Conservation (phyloP, 1,284 basidiomycete species). For the Stereum hirsutum region DNA sequence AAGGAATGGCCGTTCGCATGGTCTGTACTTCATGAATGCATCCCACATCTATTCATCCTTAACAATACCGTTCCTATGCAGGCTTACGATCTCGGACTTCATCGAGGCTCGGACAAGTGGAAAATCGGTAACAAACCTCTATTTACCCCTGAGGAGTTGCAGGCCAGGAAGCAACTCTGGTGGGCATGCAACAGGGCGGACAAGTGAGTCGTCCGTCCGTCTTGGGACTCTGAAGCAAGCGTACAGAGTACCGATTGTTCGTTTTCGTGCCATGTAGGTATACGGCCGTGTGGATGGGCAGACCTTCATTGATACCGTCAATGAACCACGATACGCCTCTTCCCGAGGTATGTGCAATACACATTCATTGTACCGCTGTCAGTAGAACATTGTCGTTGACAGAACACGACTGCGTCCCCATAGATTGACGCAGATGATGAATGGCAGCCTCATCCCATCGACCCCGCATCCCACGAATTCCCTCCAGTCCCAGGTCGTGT, state of each 20-base stretch:
- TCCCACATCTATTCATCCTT: not conserved
- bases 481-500: constrained; percentile 36
- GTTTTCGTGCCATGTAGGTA: constrained; percentile 29
- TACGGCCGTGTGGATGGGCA: constrained; percentile 65
- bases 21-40: constrained; percentile 23
- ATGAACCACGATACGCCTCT: constrained; percentile 67
- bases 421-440: constrained; percentile 46
- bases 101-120: constrained; percentile 75
- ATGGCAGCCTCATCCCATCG: constrained; percentile 42
- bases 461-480: constrained; percentile 30
- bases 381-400: constrained; percentile 30
- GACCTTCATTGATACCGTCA: constrained; percentile 65
- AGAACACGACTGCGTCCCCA: constrained; percentile 3
- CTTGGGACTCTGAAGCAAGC: not conserved
- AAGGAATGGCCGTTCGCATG: constrained; percentile 74
- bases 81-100: constrained; percentile 80
- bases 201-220: constrained; percentile 34
- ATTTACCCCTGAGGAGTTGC: constrained; percentile 70
- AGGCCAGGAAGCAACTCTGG: constrained; percentile 76
- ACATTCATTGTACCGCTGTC: not conserved
- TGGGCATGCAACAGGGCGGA: constrained; percentile 73
- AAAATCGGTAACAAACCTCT: constrained; percentile 52
- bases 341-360: constrained; percentile 45
- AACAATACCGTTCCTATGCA: constrained; percentile 18
- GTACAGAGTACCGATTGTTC: not conserved